phyloP scores from a whole-genome alignment of 1,139 yeast species.

The Kodamaea derodonti region DNA sequence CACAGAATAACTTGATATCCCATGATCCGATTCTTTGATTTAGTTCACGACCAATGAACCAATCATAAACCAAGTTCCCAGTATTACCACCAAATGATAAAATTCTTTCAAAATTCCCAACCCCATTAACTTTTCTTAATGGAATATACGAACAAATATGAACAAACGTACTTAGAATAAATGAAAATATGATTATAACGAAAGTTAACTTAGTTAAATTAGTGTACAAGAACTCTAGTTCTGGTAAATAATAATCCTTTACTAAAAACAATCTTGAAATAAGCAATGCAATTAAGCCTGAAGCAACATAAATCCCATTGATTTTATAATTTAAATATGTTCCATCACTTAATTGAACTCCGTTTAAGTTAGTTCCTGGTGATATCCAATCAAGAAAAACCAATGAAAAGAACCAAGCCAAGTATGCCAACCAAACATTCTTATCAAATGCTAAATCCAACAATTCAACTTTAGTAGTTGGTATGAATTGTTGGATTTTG shows the following conservation, averaged over 20 bases:
- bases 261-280: constrained; percentile 49
- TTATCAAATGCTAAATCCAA: constrained; percentile 29
- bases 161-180: constrained; percentile 58
- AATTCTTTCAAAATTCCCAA: constrained; percentile 59
- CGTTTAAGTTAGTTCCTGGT: constrained; percentile 70
- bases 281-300: constrained; percentile 44
- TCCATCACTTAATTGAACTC: constrained; percentile 75
- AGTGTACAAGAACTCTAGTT: constrained; percentile 68
- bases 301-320: constrained; percentile 66
- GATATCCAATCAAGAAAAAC: constrained; percentile 60
- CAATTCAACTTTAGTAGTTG: constrained; percentile 22
- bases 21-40: constrained; percentile 85
- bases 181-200: constrained; percentile 62
- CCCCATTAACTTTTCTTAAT: constrained; percentile 45
- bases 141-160: constrained; percentile 69
- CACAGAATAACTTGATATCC: constrained; percentile 90
- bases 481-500: constrained; percentile 27
- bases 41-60: constrained; percentile 96
- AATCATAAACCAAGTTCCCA: constrained; percentile 71
- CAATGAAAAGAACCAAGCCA: constrained; percentile 70
- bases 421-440: constrained; percentile 60
- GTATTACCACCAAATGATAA: constrained; percentile 87
- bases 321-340: constrained; percentile 67
- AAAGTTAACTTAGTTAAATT: constrained; percentile 64
- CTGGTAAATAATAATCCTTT: constrained; percentile 60